Evolutionary conservation across 768 basidiomycete genomes (phyloP), one percentile per base, ranked within the genome.

Genomic region (Calvatia gigantea): DNA sequence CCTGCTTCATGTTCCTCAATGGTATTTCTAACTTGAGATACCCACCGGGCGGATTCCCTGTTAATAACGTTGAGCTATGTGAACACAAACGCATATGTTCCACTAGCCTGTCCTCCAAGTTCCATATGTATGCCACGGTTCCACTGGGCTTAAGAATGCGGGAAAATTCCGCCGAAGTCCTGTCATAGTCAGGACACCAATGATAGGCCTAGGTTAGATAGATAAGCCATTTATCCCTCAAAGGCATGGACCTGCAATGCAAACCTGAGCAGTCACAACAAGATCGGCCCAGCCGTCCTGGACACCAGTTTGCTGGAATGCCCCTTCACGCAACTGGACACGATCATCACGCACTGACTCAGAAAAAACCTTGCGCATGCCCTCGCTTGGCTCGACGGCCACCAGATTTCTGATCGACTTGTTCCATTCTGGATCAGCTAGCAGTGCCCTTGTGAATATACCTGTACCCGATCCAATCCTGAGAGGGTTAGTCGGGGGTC

Each of bases 401-500:
- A 76, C 75, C 15, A 95, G 67, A 43, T 76, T 68, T 27, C 72
- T 73, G 45, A 94, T 74, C 54, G 65, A 67, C 39, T 68, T 64
- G 15, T 78, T 62, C 80, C 80, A 85, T 35, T 75, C 78, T 15
- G 76, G 74, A 67, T 90, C 80, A 5, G 81, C 79, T 37, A 95
- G 73, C 21, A 96, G 69, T 2, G 91, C 86, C 8, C 91, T 83
- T 9, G 93, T 91, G 69, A 94, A 96, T 52, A 97, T 84, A 12
- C 94, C 94, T 1, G 92, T 94, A 23, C 94, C 94, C 4, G 87
- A 73, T 9, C 92, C 94, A 29, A 91, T 79, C 65, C 90, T 93
- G 60, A 53, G 44, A 60, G 52, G 49, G 4, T 32, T 42, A 60
- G 52, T n/a, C 31, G 17, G n/a, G n/a, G n/a, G n/a, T n/a, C n/a